Evolutionary conservation across 169 alveolate species (phyloP).

Genomic region (Plasmodium vinckei): DNA sequence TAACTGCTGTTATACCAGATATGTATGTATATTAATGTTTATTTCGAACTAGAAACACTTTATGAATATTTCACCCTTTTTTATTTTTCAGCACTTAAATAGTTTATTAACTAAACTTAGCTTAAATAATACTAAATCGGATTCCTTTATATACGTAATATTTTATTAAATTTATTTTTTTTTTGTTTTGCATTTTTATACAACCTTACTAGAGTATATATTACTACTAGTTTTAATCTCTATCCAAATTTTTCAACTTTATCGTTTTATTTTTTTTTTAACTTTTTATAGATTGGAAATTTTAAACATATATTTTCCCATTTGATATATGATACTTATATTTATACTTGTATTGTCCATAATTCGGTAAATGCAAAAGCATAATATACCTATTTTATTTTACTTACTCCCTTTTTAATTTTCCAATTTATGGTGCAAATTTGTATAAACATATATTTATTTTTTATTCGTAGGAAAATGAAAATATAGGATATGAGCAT

Average conservation of each 20-base stretch:
- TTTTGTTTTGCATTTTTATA: not conserved
- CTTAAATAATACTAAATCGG: not conserved
- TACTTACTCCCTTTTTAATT: not conserved
- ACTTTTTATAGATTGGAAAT: constrained; percentile 30
- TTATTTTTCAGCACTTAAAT: not conserved
- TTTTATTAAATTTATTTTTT: not conserved
- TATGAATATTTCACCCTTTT: not conserved
- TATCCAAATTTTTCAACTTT: not conserved
- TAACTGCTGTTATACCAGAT: no score
- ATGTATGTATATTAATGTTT: no score
- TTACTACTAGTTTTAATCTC: not conserved
- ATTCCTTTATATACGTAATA: constrained; percentile 10
- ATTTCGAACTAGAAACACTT: not conserved
- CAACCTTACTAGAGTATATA: not conserved
- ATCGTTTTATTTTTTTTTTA: constrained; percentile 1
- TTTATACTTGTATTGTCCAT: constrained; percentile 47
- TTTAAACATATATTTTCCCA: constrained; percentile 70
- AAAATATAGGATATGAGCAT: constrained; percentile 5
- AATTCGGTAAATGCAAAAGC: constrained; percentile 8
- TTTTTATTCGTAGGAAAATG: constrained; percentile 40
- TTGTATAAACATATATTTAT: not conserved
- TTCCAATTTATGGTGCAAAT: not conserved
- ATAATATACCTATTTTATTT: not conserved
- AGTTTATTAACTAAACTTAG: not conserved
- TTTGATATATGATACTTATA: constrained; percentile 50